phyloP scores from a whole-genome alignment of 371 early-diverging fungal species.

The Capillidium rhysosporum region DNA sequence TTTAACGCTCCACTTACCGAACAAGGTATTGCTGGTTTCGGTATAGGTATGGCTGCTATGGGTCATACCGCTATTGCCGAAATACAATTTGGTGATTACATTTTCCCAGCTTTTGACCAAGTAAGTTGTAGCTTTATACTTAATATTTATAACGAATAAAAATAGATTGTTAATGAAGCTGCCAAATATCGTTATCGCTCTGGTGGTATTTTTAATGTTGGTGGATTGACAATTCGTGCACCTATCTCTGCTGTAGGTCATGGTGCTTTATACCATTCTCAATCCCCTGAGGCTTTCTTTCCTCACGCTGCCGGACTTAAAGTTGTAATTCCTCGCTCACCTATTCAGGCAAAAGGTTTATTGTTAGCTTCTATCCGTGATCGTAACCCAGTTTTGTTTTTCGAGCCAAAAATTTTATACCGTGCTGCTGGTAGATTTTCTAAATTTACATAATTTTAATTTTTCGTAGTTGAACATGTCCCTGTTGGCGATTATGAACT shows the following conservation, averaged over 20 bases:
- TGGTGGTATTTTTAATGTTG: conserved; percentile 79
- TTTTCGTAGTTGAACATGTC: conserved; percentile 68
- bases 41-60: conserved; percentile 89
- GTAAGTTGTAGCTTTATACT: conserved; percentile 14
- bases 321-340: conserved; percentile 83
- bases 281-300: conserved; percentile 90
- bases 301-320: conserved; percentile 89
- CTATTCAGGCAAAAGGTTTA: conserved; percentile 93
- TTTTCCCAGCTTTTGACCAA: conserved; percentile 96
- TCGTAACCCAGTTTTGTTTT: conserved; percentile 84
- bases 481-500: conserved; percentile 83
- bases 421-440: conserved; percentile 53
- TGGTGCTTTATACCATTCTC: conserved; percentile 93
- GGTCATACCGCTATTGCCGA: conserved; percentile 96
- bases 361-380: conserved; percentile 83
- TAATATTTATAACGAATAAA: background rate
- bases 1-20: conserved; percentile 95
- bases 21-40: conserved; percentile 94
- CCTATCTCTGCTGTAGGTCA: conserved; percentile 95
- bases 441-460: background rate
- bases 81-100: conserved; percentile 97
- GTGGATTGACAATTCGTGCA: conserved; percentile 79
- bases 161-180: conserved; percentile 82
- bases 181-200: conserved; percentile 94
- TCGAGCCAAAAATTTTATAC: conserved; percentile 95